Conservation (phyloP, 1,284 basidiomycete species). For the Cryptococcus wingfieldii region DNA sequence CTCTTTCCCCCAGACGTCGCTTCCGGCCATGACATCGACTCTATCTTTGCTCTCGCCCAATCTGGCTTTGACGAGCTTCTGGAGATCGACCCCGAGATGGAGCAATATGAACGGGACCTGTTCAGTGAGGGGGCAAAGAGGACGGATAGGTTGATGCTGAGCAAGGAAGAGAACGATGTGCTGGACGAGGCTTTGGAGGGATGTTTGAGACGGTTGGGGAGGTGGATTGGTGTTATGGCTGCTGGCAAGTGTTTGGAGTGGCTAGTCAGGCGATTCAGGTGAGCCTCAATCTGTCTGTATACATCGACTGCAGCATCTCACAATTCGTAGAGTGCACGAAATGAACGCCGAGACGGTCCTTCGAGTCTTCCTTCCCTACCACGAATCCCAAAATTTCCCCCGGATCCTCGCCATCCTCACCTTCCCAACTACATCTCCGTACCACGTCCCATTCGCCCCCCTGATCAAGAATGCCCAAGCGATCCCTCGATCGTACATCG, state of each 20-base stretch:
- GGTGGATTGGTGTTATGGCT: slow-evolving; percentile 74
- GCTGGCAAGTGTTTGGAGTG: slow-evolving; percentile 90
- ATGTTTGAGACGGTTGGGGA: slow-evolving; percentile 70
- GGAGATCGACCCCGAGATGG: slow-evolving; percentile 57
- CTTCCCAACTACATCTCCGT: slow-evolving; percentile 52
- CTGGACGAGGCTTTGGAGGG: slow-evolving; percentile 53
- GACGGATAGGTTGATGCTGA: slow-evolving; percentile 74
- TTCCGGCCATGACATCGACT: slow-evolving; percentile 75
- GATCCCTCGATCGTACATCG: slow-evolving; percentile 70
- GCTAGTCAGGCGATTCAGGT: slow-evolving; percentile 91
- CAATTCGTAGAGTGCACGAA: slow-evolving; percentile 70
- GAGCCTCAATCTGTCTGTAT: neutral
- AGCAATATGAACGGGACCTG: slow-evolving; percentile 60
- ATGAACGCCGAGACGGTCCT: slow-evolving; percentile 83
- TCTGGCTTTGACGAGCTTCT: slow-evolving; percentile 71
- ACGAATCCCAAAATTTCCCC: slow-evolving; percentile 89
- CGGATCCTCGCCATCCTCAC: slow-evolving; percentile 86
- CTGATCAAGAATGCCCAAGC: slow-evolving; percentile 70
- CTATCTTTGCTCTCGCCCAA: slow-evolving; percentile 74
- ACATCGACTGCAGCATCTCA: neutral
- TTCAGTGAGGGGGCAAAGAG: slow-evolving; percentile 76
- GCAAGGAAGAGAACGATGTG: slow-evolving; percentile 59
- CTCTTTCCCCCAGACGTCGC: slow-evolving; percentile 81
- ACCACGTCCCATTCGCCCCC: slow-evolving; percentile 58
- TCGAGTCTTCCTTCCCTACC: slow-evolving; percentile 84